Conservation (phyloP, 1,139 yeast genomes). For the Debaryomyces fabryi region DNA sequence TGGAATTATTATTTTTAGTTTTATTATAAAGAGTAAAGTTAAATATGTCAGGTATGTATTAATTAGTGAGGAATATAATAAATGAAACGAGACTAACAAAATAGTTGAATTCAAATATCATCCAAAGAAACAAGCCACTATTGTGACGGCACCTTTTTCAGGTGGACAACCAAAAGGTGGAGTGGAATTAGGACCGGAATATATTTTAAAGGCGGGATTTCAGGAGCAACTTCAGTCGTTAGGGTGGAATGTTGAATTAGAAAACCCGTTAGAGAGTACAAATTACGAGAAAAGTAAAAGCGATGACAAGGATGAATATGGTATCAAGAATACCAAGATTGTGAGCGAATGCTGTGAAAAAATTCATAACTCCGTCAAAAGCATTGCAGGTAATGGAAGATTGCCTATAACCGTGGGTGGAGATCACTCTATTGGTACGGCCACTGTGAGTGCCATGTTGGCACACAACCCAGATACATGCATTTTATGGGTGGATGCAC, state of each 20-base stretch:
- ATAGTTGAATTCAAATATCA: conserved; percentile 51
- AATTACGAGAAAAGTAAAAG: conserved; percentile 45
- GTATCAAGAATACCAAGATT: conserved; percentile 73
- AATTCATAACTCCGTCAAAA: conserved; percentile 63
- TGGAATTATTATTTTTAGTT: neutral
- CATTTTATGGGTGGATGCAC: conserved; percentile 96
- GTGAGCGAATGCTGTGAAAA: conserved; percentile 74
- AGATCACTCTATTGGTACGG: conserved; percentile 95
- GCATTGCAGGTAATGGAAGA: conserved; percentile 50
- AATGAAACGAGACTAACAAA: conserved; percentile 10
- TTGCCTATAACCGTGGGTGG: conserved; percentile 92
- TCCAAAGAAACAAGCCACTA: conserved; percentile 56
- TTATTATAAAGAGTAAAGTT: neutral
- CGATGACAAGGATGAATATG: conserved; percentile 50
- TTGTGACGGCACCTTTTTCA: conserved; percentile 85
- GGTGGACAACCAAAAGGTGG: conserved; percentile 98
- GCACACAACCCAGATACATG: conserved; percentile 84
- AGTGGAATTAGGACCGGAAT: conserved; percentile 92
- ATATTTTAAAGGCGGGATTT: conserved; percentile 72
- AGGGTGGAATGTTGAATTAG: conserved; percentile 70
- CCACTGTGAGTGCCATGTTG: conserved; percentile 85
- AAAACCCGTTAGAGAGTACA: conserved; percentile 57
- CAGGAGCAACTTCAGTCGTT: conserved; percentile 59
- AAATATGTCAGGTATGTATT: conserved; percentile 4
- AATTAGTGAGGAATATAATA: neutral